Conservation (phyloP, 2,329 filamentous ascomycete genomes). For the Pseudogymnoascus sp. region DNA sequence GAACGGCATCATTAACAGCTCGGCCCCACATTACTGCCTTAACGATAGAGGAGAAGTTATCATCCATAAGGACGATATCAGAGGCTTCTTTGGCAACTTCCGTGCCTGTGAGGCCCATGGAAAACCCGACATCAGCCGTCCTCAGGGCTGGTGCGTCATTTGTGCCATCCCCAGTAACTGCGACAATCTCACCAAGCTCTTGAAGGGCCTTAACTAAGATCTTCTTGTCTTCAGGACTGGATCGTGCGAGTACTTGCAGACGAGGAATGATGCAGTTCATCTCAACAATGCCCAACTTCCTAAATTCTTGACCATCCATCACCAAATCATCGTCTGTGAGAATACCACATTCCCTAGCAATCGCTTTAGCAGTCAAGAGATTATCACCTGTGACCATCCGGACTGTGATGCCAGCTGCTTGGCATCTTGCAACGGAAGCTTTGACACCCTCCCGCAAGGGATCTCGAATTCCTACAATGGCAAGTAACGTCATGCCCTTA, state of each 20-base stretch:
- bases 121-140: slow-evolving; percentile 75
- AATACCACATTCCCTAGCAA: slow-evolving; percentile 72
- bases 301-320: slow-evolving; percentile 72
- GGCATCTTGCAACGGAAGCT: slow-evolving; percentile 64
- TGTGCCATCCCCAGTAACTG: slow-evolving; percentile 76
- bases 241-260: slow-evolving; percentile 64
- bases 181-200: slow-evolving; percentile 69
- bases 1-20: slow-evolving; percentile 68
- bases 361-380: slow-evolving; percentile 68
- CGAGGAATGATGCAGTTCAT: slow-evolving; percentile 60
- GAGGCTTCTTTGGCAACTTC: slow-evolving; percentile 38
- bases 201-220: slow-evolving; percentile 64
- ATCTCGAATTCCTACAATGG: slow-evolving; percentile 73
- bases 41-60: slow-evolving; percentile 81
- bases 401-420: slow-evolving; percentile 68
- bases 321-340: slow-evolving; percentile 58
- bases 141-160: slow-evolving; percentile 77
- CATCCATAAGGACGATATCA: slow-evolving; percentile 79
- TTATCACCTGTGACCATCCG: slow-evolving; percentile 81
- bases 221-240: slow-evolving; percentile 70
- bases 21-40: slow-evolving; percentile 76
- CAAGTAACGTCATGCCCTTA: slow-evolving; percentile 56
- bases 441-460: slow-evolving; percentile 65
- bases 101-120: slow-evolving; percentile 76
- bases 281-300: slow-evolving; percentile 58